Conservation (phyloP, 2,329 filamentous ascomycete genomes). For the Scedosporium aurantiacum region DNA sequence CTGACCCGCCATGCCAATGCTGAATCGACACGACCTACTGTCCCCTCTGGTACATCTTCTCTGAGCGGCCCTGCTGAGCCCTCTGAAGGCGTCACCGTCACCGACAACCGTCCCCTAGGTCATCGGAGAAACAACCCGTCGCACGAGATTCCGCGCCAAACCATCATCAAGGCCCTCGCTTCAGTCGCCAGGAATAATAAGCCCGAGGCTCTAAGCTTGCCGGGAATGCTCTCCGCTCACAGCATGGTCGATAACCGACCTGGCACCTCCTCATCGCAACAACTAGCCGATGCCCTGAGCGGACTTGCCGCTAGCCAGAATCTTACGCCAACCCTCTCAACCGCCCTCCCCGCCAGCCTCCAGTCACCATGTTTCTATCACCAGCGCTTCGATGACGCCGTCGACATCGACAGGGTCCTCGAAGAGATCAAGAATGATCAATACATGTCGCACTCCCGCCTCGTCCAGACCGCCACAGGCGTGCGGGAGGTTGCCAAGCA, state of each 20-base stretch:
- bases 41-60: slow-evolving; percentile 7
- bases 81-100: neutral
- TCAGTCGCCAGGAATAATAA: slow-evolving; percentile 52
- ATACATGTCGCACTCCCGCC: slow-evolving; percentile 81
- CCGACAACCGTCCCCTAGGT: slow-evolving; percentile 11
- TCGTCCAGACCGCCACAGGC: slow-evolving; percentile 90
- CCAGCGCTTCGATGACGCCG: slow-evolving; percentile 88
- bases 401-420: slow-evolving; percentile 88
- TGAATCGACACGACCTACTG: slow-evolving; percentile 7
- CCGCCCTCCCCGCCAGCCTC: slow-evolving; percentile 49
- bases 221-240: slow-evolving; percentile 44
- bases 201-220: slow-evolving; percentile 51
- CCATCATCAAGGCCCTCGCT: slow-evolving; percentile 70
- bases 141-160: slow-evolving; percentile 65
- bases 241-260: slow-evolving; percentile 23
- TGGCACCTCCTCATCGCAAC: slow-evolving; percentile 42
- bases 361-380: slow-evolving; percentile 97
- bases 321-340: slow-evolving; percentile 16
- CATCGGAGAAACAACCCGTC: slow-evolving; percentile 42
- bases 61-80: slow-evolving; percentile 2
- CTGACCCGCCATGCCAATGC: slow-evolving; percentile 13
- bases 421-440: slow-evolving; percentile 88
- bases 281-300: slow-evolving; percentile 50
- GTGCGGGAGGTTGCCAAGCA: slow-evolving; percentile 95
- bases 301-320: slow-evolving; percentile 33